Conservation (phyloP, 441 rosid species). For the Pelargonium citronellum region DNA sequence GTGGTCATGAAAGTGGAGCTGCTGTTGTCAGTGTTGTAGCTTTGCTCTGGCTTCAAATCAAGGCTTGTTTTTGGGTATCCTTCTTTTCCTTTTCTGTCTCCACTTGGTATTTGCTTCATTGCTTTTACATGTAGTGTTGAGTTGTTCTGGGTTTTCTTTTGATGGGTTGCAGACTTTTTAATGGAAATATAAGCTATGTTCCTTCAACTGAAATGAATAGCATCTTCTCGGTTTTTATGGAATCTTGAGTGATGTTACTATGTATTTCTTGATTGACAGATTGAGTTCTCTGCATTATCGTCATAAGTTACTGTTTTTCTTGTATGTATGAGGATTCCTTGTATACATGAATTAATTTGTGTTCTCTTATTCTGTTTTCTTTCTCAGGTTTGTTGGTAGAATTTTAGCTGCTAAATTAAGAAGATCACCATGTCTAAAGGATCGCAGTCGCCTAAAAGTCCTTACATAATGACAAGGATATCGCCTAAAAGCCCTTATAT, state of each 20-base stretch:
- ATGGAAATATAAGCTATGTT: background rate
- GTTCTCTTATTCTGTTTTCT: background rate
- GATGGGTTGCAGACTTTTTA: no score
- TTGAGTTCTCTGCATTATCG: background rate
- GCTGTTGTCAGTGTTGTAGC: background rate
- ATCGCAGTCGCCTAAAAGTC: constrained; percentile 22
- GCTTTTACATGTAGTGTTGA: background rate
- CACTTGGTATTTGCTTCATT: background rate
- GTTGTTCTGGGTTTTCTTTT: background rate
- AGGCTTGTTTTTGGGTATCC: constrained; percentile 4
- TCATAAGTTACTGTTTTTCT: background rate
- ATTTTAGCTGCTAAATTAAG: background rate
- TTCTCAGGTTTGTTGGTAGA: constrained; percentile 18
- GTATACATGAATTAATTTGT: background rate
- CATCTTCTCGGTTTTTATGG: background rate
- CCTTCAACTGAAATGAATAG: background rate
- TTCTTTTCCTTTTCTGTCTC: background rate
- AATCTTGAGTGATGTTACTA: background rate
- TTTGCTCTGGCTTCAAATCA: background rate
- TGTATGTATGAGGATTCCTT: background rate
- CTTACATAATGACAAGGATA: constrained; percentile 29
- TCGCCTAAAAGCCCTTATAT: constrained; percentile 24
- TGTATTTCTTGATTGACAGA: background rate
- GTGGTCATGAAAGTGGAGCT: background rate
- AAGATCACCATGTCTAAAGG: constrained; percentile 15